Evolutionary conservation across 2,329 filamentous ascomycete genomes (phyloP), one percentile per base, ranked within the genome.

Genomic region (Fusarium keratoplasticum): DNA sequence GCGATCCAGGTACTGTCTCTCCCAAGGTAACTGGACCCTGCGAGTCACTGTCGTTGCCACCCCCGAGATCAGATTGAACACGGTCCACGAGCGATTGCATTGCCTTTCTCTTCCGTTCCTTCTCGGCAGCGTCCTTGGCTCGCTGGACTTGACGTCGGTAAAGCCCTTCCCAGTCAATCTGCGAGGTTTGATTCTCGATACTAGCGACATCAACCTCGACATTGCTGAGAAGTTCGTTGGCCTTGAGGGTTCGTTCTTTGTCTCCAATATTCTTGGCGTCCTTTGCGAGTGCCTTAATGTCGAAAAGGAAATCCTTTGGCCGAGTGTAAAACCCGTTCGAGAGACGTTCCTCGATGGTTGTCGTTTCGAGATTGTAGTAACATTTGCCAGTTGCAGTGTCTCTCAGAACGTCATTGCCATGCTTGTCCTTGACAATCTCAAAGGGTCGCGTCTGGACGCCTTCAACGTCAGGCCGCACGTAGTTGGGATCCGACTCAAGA

Each of bases 271-370:
- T 92, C 80, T 92, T 94, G 13, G 95, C 92, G 83, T 99, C 96
- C 81, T 94, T 96, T 25, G 93, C 92, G 6, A 99, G 86, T 38
- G 92, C 90, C 80, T 93, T 94, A 78, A 98, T 94, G 80, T 99
- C 96, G 44, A 92, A 91, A 60, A 97, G 84, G 80, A 98, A 99
- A 80, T 98, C 96, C 77, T 92, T 92, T 0, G 95, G 94, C 13
- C 95, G 91, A 76, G 95, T 94, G 83, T 99, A 99, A 83, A 95
- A 99, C 6, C 96, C 96, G 81, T 99, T 98, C 6, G 95, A 97
- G 36, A 99, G 87, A n/a, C 96, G 92, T 81, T 98, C 95, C 84
- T 99, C 96, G 62, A 99, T 98, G 1, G 93, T 96, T 5, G 93
- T 93, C 13, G 96, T 94, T 80, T 98, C 95, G 54, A 99, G 86